Conservation (phyloP, 2,329 filamentous ascomycete species). For the Salinomyces thailandicus region DNA sequence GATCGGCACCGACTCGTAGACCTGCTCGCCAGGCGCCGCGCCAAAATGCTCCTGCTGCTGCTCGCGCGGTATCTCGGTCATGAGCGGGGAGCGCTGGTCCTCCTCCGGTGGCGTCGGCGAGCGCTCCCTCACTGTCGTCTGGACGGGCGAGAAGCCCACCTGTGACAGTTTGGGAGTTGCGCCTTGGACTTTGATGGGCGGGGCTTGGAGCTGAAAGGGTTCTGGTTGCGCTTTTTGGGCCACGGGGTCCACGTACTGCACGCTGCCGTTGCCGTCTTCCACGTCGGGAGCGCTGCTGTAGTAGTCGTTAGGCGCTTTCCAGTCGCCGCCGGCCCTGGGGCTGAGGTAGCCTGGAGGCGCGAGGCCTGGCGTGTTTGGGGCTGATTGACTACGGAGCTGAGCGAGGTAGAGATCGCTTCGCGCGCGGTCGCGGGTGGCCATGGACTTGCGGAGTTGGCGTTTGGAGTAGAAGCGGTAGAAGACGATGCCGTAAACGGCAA, state of each 20-base stretch:
- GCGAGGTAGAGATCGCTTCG: slow-evolving; percentile 89
- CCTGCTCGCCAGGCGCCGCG: slow-evolving; percentile 67
- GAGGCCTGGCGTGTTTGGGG: slow-evolving; percentile 88
- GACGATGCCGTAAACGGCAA: slow-evolving; percentile 83
- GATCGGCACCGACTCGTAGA: slow-evolving; percentile 79
- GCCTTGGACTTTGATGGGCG: slow-evolving; percentile 65
- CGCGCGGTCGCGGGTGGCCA: slow-evolving; percentile 89
- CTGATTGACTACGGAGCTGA: slow-evolving; percentile 59
- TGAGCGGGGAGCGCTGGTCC: slow-evolving; percentile 31
- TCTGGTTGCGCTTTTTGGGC: slow-evolving; percentile 34
- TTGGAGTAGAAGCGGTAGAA: slow-evolving; percentile 98
- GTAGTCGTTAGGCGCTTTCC: slow-evolving; percentile 35
- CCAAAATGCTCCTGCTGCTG: slow-evolving; percentile 54
- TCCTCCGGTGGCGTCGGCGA: slow-evolving; percentile 19
- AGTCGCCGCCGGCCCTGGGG: slow-evolving; percentile 44
- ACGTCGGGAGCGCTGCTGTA: slow-evolving; percentile 28
- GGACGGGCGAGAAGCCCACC: slow-evolving; percentile 48
- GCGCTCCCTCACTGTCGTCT: slow-evolving; percentile 11
- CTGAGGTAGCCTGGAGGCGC: slow-evolving; percentile 48
- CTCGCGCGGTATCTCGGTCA: slow-evolving; percentile 30
- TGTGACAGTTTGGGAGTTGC: slow-evolving; percentile 62
- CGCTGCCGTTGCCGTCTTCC: slow-evolving; percentile 31
- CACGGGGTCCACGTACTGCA: slow-evolving; percentile 48
- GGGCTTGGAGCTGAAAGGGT: slow-evolving; percentile 78
- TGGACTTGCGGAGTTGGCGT: slow-evolving; percentile 87